A percentile compares a stretch with the other conserved stretches of the same genome.
These are phyloP conservation scores for Aspergillus cavernicola DNA, from an alignment of 495 filamentous ascomycete genomes.

Conservation along the genomic window DNA sequence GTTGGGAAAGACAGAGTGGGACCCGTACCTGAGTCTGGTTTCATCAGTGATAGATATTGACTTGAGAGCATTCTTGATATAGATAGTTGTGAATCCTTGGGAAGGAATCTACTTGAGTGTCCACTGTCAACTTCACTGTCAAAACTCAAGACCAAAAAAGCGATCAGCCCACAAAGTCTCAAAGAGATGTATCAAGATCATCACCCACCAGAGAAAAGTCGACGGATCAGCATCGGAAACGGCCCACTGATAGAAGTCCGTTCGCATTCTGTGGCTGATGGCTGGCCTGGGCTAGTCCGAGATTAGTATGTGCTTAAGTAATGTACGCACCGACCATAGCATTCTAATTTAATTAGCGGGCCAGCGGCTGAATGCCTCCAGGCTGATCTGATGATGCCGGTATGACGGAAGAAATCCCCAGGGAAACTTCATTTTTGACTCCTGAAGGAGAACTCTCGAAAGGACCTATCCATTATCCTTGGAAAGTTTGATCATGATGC, in stretches of 20 bases:
- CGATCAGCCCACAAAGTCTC: constrained; percentile 18
- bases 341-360: neutral
- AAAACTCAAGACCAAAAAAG: too few relatives aligned
- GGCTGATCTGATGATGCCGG: constrained; percentile 7
- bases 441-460: too few relatives aligned
- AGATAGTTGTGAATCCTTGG: too few relatives aligned
- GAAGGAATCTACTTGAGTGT: too few relatives aligned
- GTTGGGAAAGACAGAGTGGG: too few relatives aligned
- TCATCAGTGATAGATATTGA: neutral
- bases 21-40: neutral
- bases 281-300: constrained; percentile 9
- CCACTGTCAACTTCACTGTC: too few relatives aligned
- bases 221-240: constrained; percentile 25
- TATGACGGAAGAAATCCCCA: constrained; percentile 2
- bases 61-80: neutral
- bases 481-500: too few relatives aligned
- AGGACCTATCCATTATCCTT: too few relatives aligned
- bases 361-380: neutral
- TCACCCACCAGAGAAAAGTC: constrained; percentile 21
- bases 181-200: constrained; percentile 29
- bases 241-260: constrained; percentile 22
- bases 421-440: neutral
- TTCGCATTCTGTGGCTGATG: constrained; percentile 17
- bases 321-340: constrained; percentile 7
- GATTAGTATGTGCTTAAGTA: constrained; percentile 14